These are phyloP conservation scores for Botrytis sinoallii DNA, from an alignment of 2,329 filamentous ascomycete species.

Conservation along the genomic window DNA sequence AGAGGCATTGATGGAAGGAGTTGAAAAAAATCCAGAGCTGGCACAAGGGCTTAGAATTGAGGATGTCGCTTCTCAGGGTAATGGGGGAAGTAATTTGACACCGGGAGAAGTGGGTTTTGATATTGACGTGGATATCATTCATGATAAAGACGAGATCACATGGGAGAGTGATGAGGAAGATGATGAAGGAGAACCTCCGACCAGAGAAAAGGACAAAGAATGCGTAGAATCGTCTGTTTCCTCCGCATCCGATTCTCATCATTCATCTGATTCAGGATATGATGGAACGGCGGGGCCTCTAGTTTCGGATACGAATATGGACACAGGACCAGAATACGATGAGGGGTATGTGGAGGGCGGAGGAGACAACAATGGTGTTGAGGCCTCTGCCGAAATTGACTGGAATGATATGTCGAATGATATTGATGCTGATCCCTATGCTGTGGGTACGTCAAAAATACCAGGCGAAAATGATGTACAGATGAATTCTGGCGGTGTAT, in stretches of 20 bases:
- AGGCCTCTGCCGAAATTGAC: background rate
- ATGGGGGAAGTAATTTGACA: background rate
- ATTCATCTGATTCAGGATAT: background rate
- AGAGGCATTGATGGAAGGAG: constrained; percentile 7
- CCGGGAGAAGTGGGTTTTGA: background rate
- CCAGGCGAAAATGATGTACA: background rate
- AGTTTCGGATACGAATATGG: background rate
- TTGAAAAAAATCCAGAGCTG: background rate
- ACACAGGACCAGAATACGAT: background rate
- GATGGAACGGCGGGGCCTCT: background rate
- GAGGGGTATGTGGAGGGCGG: background rate
- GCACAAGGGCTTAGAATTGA: background rate
- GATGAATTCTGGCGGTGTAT: background rate
- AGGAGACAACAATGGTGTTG: background rate
- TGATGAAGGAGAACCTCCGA: background rate
- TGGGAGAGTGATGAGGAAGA: background rate
- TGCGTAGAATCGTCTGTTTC: background rate
- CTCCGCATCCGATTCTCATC: background rate
- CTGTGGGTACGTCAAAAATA: background rate
- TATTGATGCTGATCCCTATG: background rate
- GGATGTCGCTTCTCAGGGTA: background rate
- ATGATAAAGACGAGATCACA: constrained; percentile 1
- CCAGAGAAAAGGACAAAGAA: background rate
- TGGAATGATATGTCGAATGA: constrained; percentile 9
- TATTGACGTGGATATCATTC: background rate